Base-by-base conservation (phyloP, 805 yeast species). In the Saccharomycopsis sp. region DNA sequence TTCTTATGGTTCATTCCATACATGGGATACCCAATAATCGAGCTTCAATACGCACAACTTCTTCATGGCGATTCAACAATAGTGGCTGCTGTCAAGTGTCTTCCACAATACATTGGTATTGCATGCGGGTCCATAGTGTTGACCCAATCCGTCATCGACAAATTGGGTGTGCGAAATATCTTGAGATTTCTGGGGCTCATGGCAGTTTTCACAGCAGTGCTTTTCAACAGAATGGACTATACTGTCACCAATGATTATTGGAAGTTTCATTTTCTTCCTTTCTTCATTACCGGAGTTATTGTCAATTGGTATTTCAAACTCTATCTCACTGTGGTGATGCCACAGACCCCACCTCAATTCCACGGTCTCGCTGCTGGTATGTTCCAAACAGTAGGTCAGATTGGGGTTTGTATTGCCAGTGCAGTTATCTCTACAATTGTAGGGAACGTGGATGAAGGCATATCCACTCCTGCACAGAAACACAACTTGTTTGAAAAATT, bases 321-420 rank as follows among this genome's bases (percentile, higher is more conserved):
- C 3, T 65, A 58, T 38, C 40, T 58, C 29, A 59, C 54, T 23
- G 53, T 59, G 3, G 49, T 64, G 6, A 51, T 56, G 44, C 33
- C 53, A 32, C 36, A 55, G 16, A 58, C 68, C 6, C 70, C 72
- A 0, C 34, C 50, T 4, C 60, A 62, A 38, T 44, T 62, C 12
- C 69, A 65, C 38, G 70, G 68, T 13, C 58, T 61, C 21, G 64
- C 65, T 2, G 43, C 61, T 5, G 71, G 66, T 1, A 46, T 64
- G 5, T 52, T 56, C 26, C 62, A 57, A 43, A 62, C 69, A 1
- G 43, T 52, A 10, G 59, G 58, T 1, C 69, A 65, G 48, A 41
- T 63, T 20, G 63, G 62, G 1, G 41, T 52, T 18, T 50, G 61
- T 34, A 23, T 62, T n/a, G 57, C 59, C 1, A 48, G 52, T 27